Evolutionary conservation across 352 stramenopile genomes (phyloP), one percentile per base, ranked within the genome.

Genomic region (Pythium insidiosum): DNA sequence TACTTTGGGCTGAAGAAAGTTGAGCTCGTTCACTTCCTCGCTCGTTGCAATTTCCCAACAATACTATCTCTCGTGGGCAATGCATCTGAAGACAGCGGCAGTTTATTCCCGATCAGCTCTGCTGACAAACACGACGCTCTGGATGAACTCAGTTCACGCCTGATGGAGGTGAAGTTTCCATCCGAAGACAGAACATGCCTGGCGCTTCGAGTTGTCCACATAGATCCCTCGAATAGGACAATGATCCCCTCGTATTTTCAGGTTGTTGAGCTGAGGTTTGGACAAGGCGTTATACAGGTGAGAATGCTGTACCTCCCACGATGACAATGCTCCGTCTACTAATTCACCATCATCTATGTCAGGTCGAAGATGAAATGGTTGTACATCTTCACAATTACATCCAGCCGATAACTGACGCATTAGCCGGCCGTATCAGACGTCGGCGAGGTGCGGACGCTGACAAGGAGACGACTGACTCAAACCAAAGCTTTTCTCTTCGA

Each of bases 281-380:
- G 71, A 7, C 68, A 75, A 12, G 72, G 68, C 4, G 59, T 80
- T 13, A 56, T 90, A 21, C 77, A 93, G 74, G 80, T 93, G 65
- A 10, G 31, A 18, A 19, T 29, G 20, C 4, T 16, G 10, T 21
- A 13, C 19, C 29, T 18, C 15, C 9, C n/a, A 2, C 13, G 5
- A 29, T 4, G 15, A 10, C 22, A 22, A n/a, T 22, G 43, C 19
- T 46, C 2, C 43, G 19, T 19, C 22, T 43, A 6, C 26, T 18
- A 20, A 20, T 10, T 41, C 6, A 24, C 30, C 12, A 20, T 46
- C 7, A 31, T 20, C 22, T 37, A 29, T 36, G 38, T 10, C 37
- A 67, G 58, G 36, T 67, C 23, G 58, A 67, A 43, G 58, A 67
- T 43, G 58, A 55, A 23, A 42, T 67, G 13, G 5, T 47, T 15